phyloP scores from a whole-genome alignment of 2,329 filamentous ascomycete species.

The Penicillium sp. region DNA sequence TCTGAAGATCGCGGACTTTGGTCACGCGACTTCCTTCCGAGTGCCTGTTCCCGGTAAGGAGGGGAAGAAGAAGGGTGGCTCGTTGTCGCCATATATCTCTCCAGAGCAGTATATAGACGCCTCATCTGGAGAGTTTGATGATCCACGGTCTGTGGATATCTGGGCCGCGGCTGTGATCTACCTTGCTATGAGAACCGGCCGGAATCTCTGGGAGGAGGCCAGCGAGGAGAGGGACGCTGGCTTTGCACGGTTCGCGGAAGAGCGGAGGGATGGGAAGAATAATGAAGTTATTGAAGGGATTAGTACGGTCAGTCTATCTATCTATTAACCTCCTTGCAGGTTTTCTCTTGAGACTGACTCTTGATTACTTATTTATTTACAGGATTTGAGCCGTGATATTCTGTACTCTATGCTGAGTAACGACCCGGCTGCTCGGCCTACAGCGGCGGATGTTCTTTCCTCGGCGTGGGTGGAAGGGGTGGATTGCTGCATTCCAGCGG shows the following conservation, averaged over 20 bases:
- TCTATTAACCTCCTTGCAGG: neutral
- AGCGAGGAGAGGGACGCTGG: neutral
- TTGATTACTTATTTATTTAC: neutral
- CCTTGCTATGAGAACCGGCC: conserved; percentile 4
- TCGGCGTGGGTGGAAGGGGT: conserved; percentile 1
- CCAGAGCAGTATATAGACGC: neutral
- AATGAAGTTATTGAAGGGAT: neutral
- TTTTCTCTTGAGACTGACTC: neutral
- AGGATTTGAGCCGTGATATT: neutral
- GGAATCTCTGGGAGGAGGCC: conserved; percentile 2
- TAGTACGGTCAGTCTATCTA: neutral
- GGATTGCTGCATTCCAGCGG: neutral
- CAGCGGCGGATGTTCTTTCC: neutral
- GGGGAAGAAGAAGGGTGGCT: neutral
- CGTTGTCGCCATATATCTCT: neutral
- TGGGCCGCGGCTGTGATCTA: conserved; percentile 8
- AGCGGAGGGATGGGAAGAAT: neutral
- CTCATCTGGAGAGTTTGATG: neutral
- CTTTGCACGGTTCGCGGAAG: neutral
- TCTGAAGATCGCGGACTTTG: conserved; percentile 4
- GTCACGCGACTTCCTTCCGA: neutral
- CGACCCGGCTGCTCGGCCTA: neutral
- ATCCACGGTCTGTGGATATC: neutral
- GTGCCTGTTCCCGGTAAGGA: neutral
- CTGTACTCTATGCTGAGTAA: conserved; percentile 1